Conservation (phyloP, 2,329 filamentous ascomycete genomes). For the Trichocomaceae sp. region DNA sequence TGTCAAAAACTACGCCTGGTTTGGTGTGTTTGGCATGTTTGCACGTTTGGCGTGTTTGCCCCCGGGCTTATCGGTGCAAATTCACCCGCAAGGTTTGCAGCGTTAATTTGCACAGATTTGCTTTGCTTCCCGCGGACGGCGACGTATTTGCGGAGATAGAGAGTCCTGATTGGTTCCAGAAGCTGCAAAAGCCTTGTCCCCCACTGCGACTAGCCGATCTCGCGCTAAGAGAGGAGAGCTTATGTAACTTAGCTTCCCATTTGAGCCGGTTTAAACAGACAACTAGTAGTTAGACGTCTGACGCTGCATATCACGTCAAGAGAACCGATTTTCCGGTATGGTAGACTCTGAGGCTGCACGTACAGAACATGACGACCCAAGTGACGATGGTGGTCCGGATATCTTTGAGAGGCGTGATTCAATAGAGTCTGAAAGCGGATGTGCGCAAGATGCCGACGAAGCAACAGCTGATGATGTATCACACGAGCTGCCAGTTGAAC, state of each 20-base stretch:
- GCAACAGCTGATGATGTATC: slow-evolving; percentile 57
- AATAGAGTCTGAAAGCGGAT: slow-evolving; percentile 23
- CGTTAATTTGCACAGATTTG: background rate
- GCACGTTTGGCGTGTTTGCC: background rate
- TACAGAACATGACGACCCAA: slow-evolving; percentile 1
- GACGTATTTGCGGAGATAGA: background rate
- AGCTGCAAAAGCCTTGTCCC: background rate
- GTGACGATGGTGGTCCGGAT: slow-evolving; percentile 23
- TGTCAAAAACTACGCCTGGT: background rate
- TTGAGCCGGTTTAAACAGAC: background rate
- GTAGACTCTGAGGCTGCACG: background rate
- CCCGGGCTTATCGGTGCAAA: background rate
- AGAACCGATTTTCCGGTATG: slow-evolving; percentile 3
- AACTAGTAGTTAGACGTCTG: background rate
- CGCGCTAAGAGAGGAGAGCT: background rate
- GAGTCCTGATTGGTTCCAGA: background rate
- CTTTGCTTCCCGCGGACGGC: background rate
- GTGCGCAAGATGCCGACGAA: slow-evolving; percentile 24
- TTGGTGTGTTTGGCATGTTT: slow-evolving; percentile 8
- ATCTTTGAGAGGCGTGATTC: slow-evolving; percentile 41
- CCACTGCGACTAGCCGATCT: background rate
- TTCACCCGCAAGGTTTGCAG: background rate
- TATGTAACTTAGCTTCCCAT: background rate
- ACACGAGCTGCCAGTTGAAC: slow-evolving; percentile 88
- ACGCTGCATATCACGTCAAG: background rate